Conservation (phyloP, 805 yeast species). For the Candida corydali region DNA sequence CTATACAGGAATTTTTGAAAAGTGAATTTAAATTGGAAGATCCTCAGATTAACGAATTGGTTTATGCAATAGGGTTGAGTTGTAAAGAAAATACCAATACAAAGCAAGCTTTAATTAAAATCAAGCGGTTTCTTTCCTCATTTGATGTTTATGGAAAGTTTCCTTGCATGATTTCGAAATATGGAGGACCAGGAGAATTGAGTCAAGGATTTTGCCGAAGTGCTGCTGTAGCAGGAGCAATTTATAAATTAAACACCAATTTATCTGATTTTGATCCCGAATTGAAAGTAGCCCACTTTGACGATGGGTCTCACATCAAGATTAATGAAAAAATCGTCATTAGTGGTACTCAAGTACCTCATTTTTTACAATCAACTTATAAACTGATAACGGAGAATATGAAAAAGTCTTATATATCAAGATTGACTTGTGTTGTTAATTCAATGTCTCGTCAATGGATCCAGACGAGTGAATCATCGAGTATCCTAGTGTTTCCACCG, state of each 20-base stretch:
- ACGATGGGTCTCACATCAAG: slow-evolving; percentile 70
- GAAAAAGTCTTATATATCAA: slow-evolving; percentile 53
- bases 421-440: slow-evolving; percentile 78
- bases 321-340: slow-evolving; percentile 78
- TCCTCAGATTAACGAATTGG: slow-evolving; percentile 78
- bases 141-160: slow-evolving; percentile 92
- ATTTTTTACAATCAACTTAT: slow-evolving; percentile 38
- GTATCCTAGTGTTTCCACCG: slow-evolving; percentile 91
- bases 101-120: slow-evolving; percentile 72
- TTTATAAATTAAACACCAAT: slow-evolving; percentile 75
- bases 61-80: slow-evolving; percentile 82
- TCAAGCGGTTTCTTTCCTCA: slow-evolving; percentile 77
- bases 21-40: slow-evolving; percentile 65
- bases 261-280: slow-evolving; percentile 62
- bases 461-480: slow-evolving; percentile 61
- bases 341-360: slow-evolving; percentile 62
- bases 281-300: slow-evolving; percentile 62
- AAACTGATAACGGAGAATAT: slow-evolving; percentile 40
- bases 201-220: slow-evolving; percentile 96
- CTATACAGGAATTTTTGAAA: slow-evolving; percentile 57
- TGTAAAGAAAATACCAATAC: slow-evolving; percentile 57
- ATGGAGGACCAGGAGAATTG: slow-evolving; percentile 93
- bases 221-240: slow-evolving; percentile 97
- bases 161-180: slow-evolving; percentile 88
- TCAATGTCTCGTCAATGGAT: slow-evolving; percentile 92